Evolutionary conservation across 257 asterid species (phyloP).

Genomic region (Anisodus acutangulus): DNA sequence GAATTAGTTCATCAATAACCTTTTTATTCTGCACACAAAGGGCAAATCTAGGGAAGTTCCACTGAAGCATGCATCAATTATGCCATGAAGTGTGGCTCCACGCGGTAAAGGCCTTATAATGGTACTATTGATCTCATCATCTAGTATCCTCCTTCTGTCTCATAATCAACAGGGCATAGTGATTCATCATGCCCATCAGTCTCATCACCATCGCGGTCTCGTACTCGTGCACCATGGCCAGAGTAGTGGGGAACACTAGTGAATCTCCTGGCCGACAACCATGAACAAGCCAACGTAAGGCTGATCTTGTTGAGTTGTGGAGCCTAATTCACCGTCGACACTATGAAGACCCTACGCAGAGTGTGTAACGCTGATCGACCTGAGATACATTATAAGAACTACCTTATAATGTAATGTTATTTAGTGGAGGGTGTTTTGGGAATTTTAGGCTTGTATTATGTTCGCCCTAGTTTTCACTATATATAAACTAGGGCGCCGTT

Average conservation of each 20-base stretch:
- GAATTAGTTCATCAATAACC: slow-evolving; percentile 38
- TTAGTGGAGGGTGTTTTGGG: too few species aligned
- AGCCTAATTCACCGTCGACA: too few species aligned
- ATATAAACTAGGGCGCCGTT: too few species aligned
- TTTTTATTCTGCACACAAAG: slow-evolving; percentile 61
- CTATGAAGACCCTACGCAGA: too few species aligned
- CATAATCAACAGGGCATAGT: slow-evolving; percentile 72
- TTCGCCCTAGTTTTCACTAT: too few species aligned
- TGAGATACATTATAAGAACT: too few species aligned
- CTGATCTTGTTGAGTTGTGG: slow-evolving; percentile 26
- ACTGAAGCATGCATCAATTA: slow-evolving; percentile 79
- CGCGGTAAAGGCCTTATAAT: slow-evolving; percentile 75
- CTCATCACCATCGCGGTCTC: slow-evolving; percentile 73
- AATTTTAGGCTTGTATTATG: too few species aligned
- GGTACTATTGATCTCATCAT: slow-evolving; percentile 77
- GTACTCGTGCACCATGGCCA: slow-evolving; percentile 78
- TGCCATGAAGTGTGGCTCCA: slow-evolving; percentile 77
- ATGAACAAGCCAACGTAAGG: slow-evolving; percentile 79
- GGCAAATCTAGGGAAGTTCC: slow-evolving; percentile 80
- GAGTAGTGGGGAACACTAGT: slow-evolving; percentile 77
- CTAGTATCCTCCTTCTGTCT: slow-evolving; percentile 80
- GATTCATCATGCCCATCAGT: slow-evolving; percentile 78
- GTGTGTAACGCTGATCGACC: too few species aligned
- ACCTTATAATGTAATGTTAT: too few species aligned
- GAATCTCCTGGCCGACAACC: slow-evolving; percentile 77